These are phyloP conservation scores for Viridothelium virens DNA, from an alignment of 495 filamentous ascomycete species.

Conservation along the genomic window DNA sequence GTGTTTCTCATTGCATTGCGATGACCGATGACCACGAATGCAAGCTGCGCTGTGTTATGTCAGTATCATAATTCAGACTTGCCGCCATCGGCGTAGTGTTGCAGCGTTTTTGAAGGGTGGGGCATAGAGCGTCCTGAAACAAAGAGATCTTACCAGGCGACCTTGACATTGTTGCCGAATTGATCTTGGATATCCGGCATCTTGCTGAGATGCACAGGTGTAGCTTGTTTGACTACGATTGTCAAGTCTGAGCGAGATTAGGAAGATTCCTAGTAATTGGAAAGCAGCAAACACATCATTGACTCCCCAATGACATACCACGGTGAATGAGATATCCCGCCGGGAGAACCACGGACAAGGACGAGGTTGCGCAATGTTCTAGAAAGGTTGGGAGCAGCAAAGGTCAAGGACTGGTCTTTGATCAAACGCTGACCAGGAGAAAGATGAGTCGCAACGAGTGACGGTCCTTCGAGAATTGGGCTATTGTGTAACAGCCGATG, in stretches of 20 bases:
- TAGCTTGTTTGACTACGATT: not conserved
- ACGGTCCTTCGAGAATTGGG: not conserved
- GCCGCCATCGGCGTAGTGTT: not conserved
- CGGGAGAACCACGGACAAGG: not conserved
- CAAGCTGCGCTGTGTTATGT: conserved; percentile 3
- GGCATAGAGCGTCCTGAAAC: not conserved
- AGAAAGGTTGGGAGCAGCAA: not conserved
- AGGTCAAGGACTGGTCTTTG: too few species aligned
- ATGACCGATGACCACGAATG: conserved; percentile 15
- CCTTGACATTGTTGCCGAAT: conserved; percentile 10
- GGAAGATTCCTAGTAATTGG: not conserved
- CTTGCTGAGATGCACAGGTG: not conserved
- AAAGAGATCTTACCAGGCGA: conserved; percentile 3
- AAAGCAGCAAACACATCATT: not conserved
- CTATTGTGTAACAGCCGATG: not conserved
- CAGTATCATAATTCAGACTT: not conserved
- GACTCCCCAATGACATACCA: not conserved
- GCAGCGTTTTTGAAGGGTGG: not conserved
- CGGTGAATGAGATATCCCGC: not conserved
- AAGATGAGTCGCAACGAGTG: not conserved
- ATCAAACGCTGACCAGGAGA: not conserved
- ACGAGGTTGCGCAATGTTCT: not conserved
- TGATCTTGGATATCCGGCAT: conserved; percentile 12
- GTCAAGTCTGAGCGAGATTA: not conserved
- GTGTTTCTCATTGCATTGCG: conserved; percentile 13